Base-by-base conservation (phyloP, 768 basidiomycete genomes). In the Phylloporus arenicola region DNA sequence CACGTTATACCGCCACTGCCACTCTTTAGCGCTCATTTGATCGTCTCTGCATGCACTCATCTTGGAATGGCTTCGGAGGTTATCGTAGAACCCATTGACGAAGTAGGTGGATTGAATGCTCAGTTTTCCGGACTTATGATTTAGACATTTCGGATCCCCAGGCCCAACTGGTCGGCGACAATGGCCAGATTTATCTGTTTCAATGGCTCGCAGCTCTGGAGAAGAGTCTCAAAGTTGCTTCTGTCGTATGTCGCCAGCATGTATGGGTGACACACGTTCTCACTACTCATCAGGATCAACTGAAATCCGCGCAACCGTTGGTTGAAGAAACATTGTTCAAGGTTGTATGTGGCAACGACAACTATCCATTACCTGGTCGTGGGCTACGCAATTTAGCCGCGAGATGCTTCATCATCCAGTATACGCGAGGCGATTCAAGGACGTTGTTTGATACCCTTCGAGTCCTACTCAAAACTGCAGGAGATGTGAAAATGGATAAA, bases 381-480 rank as follows among this genome's bases (percentile, higher is more conserved):
- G 90, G 91, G 3, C 70, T 92, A 38, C 80, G 95, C 35, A 84
- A 86, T 51, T 73, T 91, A 5, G 80, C 87, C 42, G 81, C 87
- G 9, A 74, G 88, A 74, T 92, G 91, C 60, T 70, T 97, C 41
- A 67, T 89, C 38, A 64, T 73, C 19, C 56, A 95, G 14, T 93
- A 93, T 69, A 78, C 75, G 30, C 79, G 83, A 16, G 89, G 88
- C 58, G 94, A 97, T 64, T 85, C 86, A 0, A 79, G 83, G 67
- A 81, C 84, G 1, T 68, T 97, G 48, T 97, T 93, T 58, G 95
- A 99, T 61, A 87, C 88, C 6, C 67, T 95, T 25, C 86, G 92
- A 61, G 64, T 78, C 2, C 78, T 96, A 51, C 68, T 95, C 47
- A 88, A 82, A 69, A 76, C 85, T 19, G 84, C 83, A 0, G 73